Evolutionary conservation across 768 basidiomycete species (phyloP), one percentile per base, ranked within the genome.

Genomic region (Auricularia sp.): DNA sequence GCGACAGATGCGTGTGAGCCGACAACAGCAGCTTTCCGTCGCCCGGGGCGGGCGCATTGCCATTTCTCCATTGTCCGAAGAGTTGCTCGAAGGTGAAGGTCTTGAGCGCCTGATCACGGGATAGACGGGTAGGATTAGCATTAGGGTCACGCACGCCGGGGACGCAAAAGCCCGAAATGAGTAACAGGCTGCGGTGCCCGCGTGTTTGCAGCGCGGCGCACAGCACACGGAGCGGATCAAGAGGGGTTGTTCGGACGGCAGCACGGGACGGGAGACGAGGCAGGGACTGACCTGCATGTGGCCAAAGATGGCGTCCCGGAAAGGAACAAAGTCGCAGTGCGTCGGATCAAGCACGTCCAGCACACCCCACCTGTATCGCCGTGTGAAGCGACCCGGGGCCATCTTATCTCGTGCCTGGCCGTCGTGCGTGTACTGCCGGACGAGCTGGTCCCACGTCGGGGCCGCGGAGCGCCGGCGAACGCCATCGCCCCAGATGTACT

Each of bases 21-120:
- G 47, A 16, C 18, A 51, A 18, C 18, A 51, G 8, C 47, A 18
- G 21, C 47, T 51, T 51, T 66, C 35, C 69, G 51, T 29, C 69
- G 63, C 44, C 64, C 67, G 21, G 68, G 66, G 35, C 69, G 65
- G 56, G 47, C 7, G 16, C 47, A 51, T 18, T 51, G 0, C 18
- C 47, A 5, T 18, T 51, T 18, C 18, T 51, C 47, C 47, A 92
- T 71, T 87, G 90, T 71, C 89, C 85, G 68, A 88, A 88, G 61
- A 92, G 81, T 77, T 91, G 91, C 70, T 89, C 87, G 70, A 84
- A 82, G 44, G 90, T 92, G 75, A 91, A 91, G 72, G 88, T 87
- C 78, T 89, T 88, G 70, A 95, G 79, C 62, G 87, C 89, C 91
- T 93, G 73, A 29, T 29, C 29, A 29, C 10, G 21, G 12, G 42